A percentile compares a stretch with the other conserved stretches of the same genome.
Conservation (phyloP, 2,329 filamentous ascomycete species). For the Colletotrichum spaethianum region DNA sequence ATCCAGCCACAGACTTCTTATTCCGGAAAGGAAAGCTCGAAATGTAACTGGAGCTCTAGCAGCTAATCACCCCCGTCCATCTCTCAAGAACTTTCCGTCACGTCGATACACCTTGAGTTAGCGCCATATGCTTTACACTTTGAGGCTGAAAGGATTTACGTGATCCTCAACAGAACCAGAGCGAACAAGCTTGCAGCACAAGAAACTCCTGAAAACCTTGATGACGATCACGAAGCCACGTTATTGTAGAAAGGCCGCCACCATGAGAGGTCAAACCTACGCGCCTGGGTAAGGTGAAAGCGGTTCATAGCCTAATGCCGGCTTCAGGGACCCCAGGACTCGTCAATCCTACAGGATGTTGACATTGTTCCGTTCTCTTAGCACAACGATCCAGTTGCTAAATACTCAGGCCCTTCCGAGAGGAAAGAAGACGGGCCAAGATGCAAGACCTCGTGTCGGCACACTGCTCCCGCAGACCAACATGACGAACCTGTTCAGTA, state of each 20-base stretch:
- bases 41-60: not conserved
- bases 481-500: not conserved
- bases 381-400: no score
- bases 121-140: not conserved
- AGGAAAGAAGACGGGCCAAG: not conserved
- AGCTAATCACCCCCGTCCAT: not conserved
- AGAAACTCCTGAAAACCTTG: not conserved
- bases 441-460: no score
- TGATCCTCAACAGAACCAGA: not conserved
- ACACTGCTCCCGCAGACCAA: not conserved
- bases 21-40: not conserved
- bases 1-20: not conserved
- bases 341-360: not conserved
- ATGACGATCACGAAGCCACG: not conserved
- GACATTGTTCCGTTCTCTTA: not conserved
- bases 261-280: not conserved
- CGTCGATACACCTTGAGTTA: not conserved
- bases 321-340: no score
- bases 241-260: not conserved
- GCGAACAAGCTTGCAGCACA: not conserved
- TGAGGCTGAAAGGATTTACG: not conserved
- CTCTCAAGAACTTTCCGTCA: not conserved
- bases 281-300: not conserved
- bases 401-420: not conserved
- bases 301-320: not conserved